A percentile compares a stretch with the other conserved stretches of the same genome.
Conservation (phyloP, 148 eudicot genomes). For the Diospyros lotus region DNA sequence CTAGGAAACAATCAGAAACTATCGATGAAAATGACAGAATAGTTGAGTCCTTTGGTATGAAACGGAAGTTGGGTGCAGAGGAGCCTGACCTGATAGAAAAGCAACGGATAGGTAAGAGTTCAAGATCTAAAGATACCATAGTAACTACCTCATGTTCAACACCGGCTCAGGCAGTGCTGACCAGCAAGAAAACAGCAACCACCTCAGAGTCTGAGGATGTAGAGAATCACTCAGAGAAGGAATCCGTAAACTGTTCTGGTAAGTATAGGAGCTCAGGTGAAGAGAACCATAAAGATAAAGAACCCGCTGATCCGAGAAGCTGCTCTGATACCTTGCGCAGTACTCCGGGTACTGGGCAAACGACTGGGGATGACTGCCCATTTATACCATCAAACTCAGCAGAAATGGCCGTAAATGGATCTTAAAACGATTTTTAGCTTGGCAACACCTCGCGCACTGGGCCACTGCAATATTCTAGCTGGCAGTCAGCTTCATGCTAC, state of each 20-base stretch:
- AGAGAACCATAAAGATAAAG: conserved; percentile 18
- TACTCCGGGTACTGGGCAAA: conserved; percentile 34
- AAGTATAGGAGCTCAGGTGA: conserved; percentile 23
- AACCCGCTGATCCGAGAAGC: conserved; percentile 28
- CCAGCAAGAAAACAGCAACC: conserved; percentile 50
- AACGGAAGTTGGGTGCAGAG: conserved; percentile 52
- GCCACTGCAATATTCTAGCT: background rate
- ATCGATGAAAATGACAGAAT: conserved; percentile 64
- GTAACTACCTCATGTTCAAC: conserved; percentile 74
- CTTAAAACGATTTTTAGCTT: too few relatives aligned
- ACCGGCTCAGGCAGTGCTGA: conserved; percentile 60
- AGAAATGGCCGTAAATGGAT: conserved; percentile 43
- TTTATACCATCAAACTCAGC: conserved; percentile 44
- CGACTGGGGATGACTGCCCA: conserved; percentile 39
- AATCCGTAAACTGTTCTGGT: conserved; percentile 24
- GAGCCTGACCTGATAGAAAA: conserved; percentile 48
- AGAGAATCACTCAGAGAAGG: conserved; percentile 31
- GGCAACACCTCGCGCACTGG: background rate
- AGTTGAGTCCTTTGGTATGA: conserved; percentile 46
- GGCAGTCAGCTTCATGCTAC: background rate
- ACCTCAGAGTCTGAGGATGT: conserved; percentile 21
- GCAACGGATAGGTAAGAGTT: conserved; percentile 42
- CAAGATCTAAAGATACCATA: conserved; percentile 56
- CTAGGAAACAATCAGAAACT: conserved; percentile 46
- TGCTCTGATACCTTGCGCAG: conserved; percentile 24